These are phyloP conservation scores for Agroathelia rolfsii DNA, from an alignment of 1,284 basidiomycete genomes.

Conservation along the genomic window DNA sequence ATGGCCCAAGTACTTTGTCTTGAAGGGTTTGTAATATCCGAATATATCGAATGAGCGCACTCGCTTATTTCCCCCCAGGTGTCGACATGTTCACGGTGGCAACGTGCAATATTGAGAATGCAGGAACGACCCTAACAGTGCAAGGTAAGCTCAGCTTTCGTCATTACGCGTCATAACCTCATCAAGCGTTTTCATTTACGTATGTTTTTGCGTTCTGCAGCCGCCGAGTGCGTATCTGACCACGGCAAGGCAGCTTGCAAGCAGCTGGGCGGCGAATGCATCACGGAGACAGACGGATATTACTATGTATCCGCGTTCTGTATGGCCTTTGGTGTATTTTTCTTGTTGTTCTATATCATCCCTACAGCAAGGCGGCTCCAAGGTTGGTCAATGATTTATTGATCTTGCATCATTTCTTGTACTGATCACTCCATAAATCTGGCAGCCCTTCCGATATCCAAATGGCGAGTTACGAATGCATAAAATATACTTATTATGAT, in stretches of 20 bases:
- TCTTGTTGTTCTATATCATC: slow-evolving; percentile 72
- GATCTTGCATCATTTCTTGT: neutral
- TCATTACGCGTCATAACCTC: neutral
- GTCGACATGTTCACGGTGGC: slow-evolving; percentile 84
- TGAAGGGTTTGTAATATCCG: slow-evolving; percentile 51
- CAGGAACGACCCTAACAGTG: slow-evolving; percentile 39
- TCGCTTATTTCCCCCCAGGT: slow-evolving; percentile 29
- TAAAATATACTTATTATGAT: neutral
- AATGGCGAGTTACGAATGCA: slow-evolving; percentile 39
- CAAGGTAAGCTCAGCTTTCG: slow-evolving; percentile 37
- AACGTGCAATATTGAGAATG: slow-evolving; percentile 62
- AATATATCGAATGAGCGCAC: slow-evolving; percentile 1
- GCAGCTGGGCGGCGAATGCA: slow-evolving; percentile 71
- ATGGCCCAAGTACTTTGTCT: slow-evolving; percentile 90
- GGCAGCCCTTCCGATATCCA: slow-evolving; percentile 46
- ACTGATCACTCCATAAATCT: slow-evolving; percentile 9
- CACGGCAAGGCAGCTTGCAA: slow-evolving; percentile 76
- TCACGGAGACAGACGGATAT: slow-evolving; percentile 86
- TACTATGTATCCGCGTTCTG: slow-evolving; percentile 81
- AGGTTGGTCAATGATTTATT: slow-evolving; percentile 43
- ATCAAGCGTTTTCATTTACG: neutral
- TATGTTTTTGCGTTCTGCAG: slow-evolving; percentile 27
- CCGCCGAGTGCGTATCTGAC: slow-evolving; percentile 82
- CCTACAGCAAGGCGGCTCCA: slow-evolving; percentile 82
- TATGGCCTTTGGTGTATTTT: slow-evolving; percentile 60